Base-by-base conservation (phyloP, 75 land plant genomes). In the Pinus albicaulis region DNA sequence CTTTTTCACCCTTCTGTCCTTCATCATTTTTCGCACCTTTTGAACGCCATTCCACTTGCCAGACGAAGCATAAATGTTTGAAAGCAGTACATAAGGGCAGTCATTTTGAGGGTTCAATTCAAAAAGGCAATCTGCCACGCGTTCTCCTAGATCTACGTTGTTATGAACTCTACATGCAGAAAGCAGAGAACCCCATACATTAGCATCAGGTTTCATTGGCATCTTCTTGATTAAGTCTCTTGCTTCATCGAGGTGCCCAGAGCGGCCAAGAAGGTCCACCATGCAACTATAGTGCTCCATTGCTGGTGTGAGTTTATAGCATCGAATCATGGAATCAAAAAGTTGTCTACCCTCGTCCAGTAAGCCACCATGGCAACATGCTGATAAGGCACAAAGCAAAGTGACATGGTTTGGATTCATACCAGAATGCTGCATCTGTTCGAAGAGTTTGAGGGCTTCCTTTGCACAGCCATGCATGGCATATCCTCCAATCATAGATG, bases 181-280 rank as follows among this genome's bases (percentile, higher is more conserved):
- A 59, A 91, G 82, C 34, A 91, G 62, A 57, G 90, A 79, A 68
- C 79, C 84, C 91, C 86, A 91, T 44, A 73, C 59, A 38, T 73
- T 78, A 57, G 76, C 72, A 71, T 82, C 83, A 28, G 85, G 81
- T 38, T 79, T 22, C 56, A 80, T 72, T 24, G 87, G 90, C 83
- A 88, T 84, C 15, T 7, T 57, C 20, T 34, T 56, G 25, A 88
- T 73, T 2, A 88, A 81, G 13, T 76, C 71, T 71, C 82, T 80
- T 57, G 89, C 89, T 59, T 87, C 81, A 28, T 36, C 61, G 20
- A 83, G 75, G 24, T 74, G 73, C 24, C 83, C 87, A 28, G 80
- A 71, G 55, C 87, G 77, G 58, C 85, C 78, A 41, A 90, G 74
- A 74, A 87, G 71, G 73, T 87, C 87, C 52, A 90, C 78, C 71